A percentile compares a stretch with the other conserved stretches of the same genome.
These are phyloP conservation scores for Fusarium keratoplasticum DNA, from an alignment of 2,329 filamentous ascomycete genomes.

Conservation along the genomic window DNA sequence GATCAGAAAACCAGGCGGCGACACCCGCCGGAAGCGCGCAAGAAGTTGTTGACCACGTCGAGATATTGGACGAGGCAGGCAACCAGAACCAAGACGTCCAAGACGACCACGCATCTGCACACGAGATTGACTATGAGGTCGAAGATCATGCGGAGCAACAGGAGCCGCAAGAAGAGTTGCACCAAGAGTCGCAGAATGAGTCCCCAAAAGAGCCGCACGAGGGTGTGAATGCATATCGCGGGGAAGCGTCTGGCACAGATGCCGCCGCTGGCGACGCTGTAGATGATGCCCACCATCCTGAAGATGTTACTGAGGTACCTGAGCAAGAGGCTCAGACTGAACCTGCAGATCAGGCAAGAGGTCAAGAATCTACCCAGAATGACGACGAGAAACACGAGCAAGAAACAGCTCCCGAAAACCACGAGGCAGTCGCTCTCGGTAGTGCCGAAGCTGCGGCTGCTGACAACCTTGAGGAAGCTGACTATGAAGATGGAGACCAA, in stretches of 20 bases:
- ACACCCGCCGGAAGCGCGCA: conserved; percentile 3
- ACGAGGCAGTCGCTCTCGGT: background rate
- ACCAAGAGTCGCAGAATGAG: background rate
- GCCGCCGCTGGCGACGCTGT: background rate
- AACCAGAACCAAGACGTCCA: conserved; percentile 6
- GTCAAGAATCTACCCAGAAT: conserved; percentile 35
- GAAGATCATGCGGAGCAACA: conserved; percentile 38
- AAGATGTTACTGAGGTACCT: background rate
- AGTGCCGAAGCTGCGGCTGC: conserved; percentile 8
- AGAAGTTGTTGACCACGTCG: conserved; percentile 5
- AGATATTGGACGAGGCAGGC: conserved; percentile 13
- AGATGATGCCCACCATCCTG: conserved; percentile 2
- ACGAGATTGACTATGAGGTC: conserved; percentile 49
- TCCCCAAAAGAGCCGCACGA: background rate
- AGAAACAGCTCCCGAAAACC: conserved; percentile 3
- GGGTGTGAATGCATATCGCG: conserved; percentile 10
- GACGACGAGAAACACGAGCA: conserved; percentile 23
- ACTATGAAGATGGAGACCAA: conserved; percentile 24
- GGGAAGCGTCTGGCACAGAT: background rate
- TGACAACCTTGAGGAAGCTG: conserved; percentile 18
- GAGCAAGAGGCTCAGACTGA: conserved; percentile 5
- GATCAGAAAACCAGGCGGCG: conserved; percentile 14
- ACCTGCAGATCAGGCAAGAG: conserved; percentile 1
- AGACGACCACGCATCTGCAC: conserved; percentile 27
- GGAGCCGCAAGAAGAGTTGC: background rate